Evolutionary conservation across 495 filamentous ascomycete species (phyloP).

Genomic region (Talaromyces wortmannii): DNA sequence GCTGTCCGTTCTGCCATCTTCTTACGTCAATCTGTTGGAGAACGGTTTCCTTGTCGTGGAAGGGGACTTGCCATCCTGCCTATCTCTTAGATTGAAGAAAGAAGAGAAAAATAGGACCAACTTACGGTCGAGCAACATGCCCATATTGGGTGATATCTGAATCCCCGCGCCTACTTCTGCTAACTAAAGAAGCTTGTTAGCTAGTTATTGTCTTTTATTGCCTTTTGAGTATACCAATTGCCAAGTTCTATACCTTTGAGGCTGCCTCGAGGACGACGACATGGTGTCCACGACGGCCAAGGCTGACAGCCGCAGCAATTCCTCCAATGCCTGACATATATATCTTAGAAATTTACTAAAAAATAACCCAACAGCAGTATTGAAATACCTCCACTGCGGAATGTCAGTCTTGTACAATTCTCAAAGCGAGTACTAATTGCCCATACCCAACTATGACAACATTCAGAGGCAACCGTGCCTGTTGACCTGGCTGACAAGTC

Average conservation of each 20-base stretch:
- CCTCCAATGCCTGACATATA: slow-evolving; percentile 49
- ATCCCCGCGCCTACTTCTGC: slow-evolving; percentile 72
- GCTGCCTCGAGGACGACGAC: slow-evolving; percentile 32
- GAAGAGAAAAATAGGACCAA: too few relatives aligned
- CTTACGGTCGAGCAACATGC: slow-evolving; percentile 57
- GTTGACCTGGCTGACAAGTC: not conserved
- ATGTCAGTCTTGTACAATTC: not conserved
- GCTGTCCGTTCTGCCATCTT: slow-evolving; percentile 32
- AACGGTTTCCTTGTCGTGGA: slow-evolving; percentile 29
- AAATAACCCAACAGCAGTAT: too few relatives aligned
- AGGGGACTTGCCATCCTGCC: slow-evolving; percentile 35
- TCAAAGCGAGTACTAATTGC: not conserved
- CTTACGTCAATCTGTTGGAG: slow-evolving; percentile 36
- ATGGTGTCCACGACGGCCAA: slow-evolving; percentile 44
- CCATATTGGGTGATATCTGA: slow-evolving; percentile 73
- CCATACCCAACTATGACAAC: slow-evolving; percentile 30
- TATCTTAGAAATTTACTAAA: not conserved
- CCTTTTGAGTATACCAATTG: not conserved
- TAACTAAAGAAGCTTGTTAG: slow-evolving; percentile 14
- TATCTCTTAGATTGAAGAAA: not conserved
- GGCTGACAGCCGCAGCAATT: slow-evolving; percentile 55
- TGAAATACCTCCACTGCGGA: not conserved
- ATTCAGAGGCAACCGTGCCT: slow-evolving; percentile 20
- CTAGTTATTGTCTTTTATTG: not conserved
- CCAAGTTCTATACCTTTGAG: slow-evolving; percentile 16